Base-by-base conservation (phyloP, 148 eudicot genomes). In the Polygonum aviculare region DNA sequence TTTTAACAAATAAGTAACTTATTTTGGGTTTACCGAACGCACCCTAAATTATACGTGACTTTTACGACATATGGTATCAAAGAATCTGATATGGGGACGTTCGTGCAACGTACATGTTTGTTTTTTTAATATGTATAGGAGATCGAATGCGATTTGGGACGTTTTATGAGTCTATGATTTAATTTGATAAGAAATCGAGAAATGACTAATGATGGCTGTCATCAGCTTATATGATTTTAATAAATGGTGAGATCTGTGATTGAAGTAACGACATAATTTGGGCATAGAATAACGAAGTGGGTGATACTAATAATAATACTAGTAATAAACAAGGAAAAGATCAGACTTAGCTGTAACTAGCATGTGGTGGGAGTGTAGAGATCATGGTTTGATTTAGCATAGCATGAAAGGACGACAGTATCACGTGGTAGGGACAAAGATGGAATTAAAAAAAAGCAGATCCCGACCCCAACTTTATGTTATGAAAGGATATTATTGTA, bases 371-470 rank as follows among this genome's bases (percentile, higher is more conserved):
- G 63, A 57, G 55, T 50, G 55, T 57, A 33, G 7, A 18, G 26
- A 57, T 57, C 63, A 21, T 57, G 8, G 63, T 57, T 57, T 57
- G 63, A 57, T 57, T 19, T 10, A 57, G 63, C 8, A 3, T 50
- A 50, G 55, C 55, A 15, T 50, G 63, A 7, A 57, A 57, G 21
- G 22, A 19, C 22, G 63, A 50, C 55, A 57, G 33, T 33, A 21
- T 57, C 63, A 57, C 63, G 63, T 57, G 63, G 63, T 57, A 21
- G 63, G 63, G 63, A 57, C 63, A 57, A 19, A 21, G 12, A 57
- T n/a, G 63, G 63, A 57, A 57, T 57, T 21, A 8, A 57, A 48
- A 57, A 21, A 57, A 57, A 57, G 9, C 63, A 57, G 33, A 21
- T 57, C 35, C 63, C 21, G 8, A 57, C 63, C 35, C 63, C 21